Evolutionary conservation across 1,139 yeast species (phyloP).

Genomic region (Kurtzmaniella quercitrusa): DNA sequence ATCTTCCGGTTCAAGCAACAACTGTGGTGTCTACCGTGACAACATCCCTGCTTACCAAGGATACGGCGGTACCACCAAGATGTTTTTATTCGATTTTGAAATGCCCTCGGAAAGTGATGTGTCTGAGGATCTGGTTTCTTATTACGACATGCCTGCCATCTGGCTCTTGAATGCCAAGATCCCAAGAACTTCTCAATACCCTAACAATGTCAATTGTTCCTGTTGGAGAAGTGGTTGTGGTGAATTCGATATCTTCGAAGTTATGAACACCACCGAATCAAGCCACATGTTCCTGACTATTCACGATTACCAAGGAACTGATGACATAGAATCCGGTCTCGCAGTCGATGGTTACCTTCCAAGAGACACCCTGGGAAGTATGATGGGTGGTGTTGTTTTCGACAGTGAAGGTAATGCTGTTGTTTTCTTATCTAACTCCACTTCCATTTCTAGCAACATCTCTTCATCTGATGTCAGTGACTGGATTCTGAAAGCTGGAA

Average conservation of each 20-base stretch:
- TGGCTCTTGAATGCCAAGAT: constrained; percentile 94
- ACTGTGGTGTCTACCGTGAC: constrained; percentile 84
- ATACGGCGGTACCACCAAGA: constrained; percentile 71
- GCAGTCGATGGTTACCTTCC: constrained; percentile 53
- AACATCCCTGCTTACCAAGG: constrained; percentile 94
- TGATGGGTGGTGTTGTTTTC: constrained; percentile 71
- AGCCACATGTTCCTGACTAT: constrained; percentile 58
- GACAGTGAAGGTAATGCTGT: constrained; percentile 56
- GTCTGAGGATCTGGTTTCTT: constrained; percentile 38
- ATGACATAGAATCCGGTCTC: constrained; percentile 54
- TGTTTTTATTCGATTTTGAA: constrained; percentile 83
- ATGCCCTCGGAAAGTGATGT: constrained; percentile 71
- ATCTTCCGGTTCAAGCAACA: constrained; percentile 41
- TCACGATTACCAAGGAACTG: constrained; percentile 73
- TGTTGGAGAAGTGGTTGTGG: constrained; percentile 98
- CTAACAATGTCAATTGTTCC: constrained; percentile 65
- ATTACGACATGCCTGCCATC: constrained; percentile 90
- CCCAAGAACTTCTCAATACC: constrained; percentile 88
- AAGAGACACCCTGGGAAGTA: constrained; percentile 45
- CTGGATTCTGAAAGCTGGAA: constrained; percentile 31
- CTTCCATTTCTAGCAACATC: constrained; percentile 42
- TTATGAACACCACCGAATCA: constrained; percentile 45
- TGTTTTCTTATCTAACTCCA: constrained; percentile 58
- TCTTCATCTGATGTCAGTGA: constrained; percentile 27
- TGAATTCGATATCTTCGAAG: constrained; percentile 89